These are phyloP conservation scores for Spathaspora gorwiae DNA, from an alignment of 805 yeast genomes.

Conservation along the genomic window DNA sequence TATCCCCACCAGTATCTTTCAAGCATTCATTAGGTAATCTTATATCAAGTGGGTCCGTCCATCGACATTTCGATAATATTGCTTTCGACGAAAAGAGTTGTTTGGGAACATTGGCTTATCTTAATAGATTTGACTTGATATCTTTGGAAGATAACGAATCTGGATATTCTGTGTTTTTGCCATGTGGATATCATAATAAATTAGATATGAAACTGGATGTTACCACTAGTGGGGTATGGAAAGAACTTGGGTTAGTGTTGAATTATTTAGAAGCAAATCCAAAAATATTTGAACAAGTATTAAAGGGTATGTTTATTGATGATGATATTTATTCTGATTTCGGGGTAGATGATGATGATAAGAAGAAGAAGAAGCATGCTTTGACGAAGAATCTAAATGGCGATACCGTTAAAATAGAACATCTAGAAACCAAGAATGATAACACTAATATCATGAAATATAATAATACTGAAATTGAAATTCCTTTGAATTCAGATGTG, in stretches of 20 bases:
- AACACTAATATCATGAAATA: conserved; percentile 21
- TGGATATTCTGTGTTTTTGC: conserved; percentile 76
- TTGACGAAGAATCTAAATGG: conserved; percentile 23
- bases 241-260: conserved; percentile 51
- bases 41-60: conserved; percentile 28
- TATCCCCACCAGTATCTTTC: conserved; percentile 60
- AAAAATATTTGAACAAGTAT: conserved; percentile 45
- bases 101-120: conserved; percentile 56
- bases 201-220: conserved; percentile 2
- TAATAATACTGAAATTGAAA: conserved; percentile 27
- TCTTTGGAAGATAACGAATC: conserved; percentile 47
- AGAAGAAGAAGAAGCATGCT: conserved; percentile 6
- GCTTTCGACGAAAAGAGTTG: conserved; percentile 43
- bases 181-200: conserved; percentile 46
- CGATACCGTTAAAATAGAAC: conserved; percentile 20
- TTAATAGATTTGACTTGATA: conserved; percentile 49
- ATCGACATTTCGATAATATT: conserved; percentile 23
- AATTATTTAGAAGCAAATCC: conserved; percentile 54
- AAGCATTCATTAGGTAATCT: conserved; percentile 55
- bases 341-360: conserved; percentile 15
- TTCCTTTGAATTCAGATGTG: conserved; percentile 54
- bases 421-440: conserved; percentile 14
- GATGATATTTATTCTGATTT: conserved; percentile 67
- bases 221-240: conserved; percentile 49
- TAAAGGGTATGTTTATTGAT: conserved; percentile 58